These are phyloP conservation scores for Hericium coralloides DNA, from an alignment of 768 basidiomycete species.

Conservation along the genomic window DNA sequence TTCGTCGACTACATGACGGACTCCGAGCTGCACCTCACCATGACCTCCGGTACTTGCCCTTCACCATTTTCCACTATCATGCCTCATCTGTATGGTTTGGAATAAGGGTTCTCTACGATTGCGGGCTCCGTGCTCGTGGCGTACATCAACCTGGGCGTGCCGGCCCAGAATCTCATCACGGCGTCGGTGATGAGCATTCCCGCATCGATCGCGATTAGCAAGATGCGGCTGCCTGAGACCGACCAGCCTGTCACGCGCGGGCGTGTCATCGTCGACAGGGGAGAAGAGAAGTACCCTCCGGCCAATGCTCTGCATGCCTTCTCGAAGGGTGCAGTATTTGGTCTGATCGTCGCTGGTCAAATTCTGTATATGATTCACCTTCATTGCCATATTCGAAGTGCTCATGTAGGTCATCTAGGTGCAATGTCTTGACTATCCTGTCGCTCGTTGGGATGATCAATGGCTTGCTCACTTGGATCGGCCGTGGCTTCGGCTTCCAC, in stretches of 20 bases:
- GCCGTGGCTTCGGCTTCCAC: conserved; percentile 76
- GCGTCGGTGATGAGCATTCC: conserved; percentile 94
- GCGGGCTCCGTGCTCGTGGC: conserved; percentile 84
- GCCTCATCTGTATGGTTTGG: background rate
- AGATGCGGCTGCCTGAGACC: conserved; percentile 75
- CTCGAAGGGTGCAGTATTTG: conserved; percentile 76
- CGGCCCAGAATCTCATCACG: conserved; percentile 72
- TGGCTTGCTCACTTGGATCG: conserved; percentile 84
- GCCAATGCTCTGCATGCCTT: conserved; percentile 87
- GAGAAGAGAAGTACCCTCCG: conserved; percentile 47
- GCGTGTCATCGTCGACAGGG: conserved; percentile 70
- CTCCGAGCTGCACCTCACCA: conserved; percentile 79
- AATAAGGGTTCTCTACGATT: conserved; percentile 74
- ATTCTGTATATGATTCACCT: conserved; percentile 50
- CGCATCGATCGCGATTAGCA: conserved; percentile 87
- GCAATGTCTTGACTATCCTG: conserved; percentile 80
- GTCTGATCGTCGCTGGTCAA: conserved; percentile 79
- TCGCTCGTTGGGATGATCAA: conserved; percentile 77
- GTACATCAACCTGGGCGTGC: conserved; percentile 74
- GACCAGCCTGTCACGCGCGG: conserved; percentile 86
- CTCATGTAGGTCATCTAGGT: conserved; percentile 29
- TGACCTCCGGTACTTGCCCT: conserved; percentile 62
- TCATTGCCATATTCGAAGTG: background rate
- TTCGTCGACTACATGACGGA: conserved; percentile 81
- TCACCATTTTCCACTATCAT: background rate